Percentiles rank a stretch among this genome's conserved stretches.
Conservation (phyloP, 164 flowering plant genomes). For the Platanus orientalis region DNA sequence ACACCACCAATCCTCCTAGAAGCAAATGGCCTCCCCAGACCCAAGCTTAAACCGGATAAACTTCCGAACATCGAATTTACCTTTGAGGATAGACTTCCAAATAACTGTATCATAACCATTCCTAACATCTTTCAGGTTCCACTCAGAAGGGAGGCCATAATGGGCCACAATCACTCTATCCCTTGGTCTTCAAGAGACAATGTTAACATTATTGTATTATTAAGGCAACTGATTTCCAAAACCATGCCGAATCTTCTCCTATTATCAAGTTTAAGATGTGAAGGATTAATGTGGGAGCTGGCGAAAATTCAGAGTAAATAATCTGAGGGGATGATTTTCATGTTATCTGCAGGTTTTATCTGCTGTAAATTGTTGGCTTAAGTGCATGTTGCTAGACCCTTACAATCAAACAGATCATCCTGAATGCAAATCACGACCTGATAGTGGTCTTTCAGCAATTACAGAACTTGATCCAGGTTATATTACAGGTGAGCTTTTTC, state of each 20-base stretch:
- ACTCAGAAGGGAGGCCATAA: no score
- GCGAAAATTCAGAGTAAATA: not conserved
- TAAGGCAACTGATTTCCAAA: not conserved
- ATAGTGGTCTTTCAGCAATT: constrained; percentile 96
- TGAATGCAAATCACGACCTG: constrained; percentile 95
- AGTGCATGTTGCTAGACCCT: constrained; percentile 93
- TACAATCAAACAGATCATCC: constrained; percentile 97
- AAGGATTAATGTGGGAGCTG: not conserved
- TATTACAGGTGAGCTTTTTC: constrained; percentile 59
- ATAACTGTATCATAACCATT: no score
- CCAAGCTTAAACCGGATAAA: no score
- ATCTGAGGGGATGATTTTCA: constrained; percentile 2
- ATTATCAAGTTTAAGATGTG: not conserved
- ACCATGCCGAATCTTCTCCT: not conserved
- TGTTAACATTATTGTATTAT: not conserved
- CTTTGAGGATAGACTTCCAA: no score
- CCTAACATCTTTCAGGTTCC: no score
- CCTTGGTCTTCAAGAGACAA: not conserved
- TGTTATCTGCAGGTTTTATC: constrained; percentile 72
- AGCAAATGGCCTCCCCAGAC: no score
- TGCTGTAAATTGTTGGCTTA: constrained; percentile 96
- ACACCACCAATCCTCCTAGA: no score
- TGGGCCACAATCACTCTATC: no score
- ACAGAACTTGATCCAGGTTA: constrained; percentile 98
- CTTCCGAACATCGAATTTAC: no score